Percentiles rank a stretch among this genome's conserved stretches.
Conservation (phyloP, 1,284 basidiomycete genomes). For the Thecaphora thlaspeos region DNA sequence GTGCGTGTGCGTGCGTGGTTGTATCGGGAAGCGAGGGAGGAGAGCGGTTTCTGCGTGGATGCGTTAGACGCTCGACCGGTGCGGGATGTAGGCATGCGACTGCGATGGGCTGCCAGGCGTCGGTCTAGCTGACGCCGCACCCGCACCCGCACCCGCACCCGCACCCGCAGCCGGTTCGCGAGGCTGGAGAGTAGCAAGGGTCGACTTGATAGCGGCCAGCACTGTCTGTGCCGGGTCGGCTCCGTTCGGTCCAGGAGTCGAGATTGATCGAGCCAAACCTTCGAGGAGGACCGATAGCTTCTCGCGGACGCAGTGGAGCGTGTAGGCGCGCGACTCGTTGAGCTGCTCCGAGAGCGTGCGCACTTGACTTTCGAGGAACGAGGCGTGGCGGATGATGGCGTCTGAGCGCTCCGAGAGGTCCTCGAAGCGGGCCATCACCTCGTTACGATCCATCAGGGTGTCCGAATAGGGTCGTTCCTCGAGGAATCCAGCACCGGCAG, state of each 20-base stretch:
- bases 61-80: not conserved
- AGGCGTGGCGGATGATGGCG: slow-evolving; percentile 49
- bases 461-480: slow-evolving; percentile 7
- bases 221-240: slow-evolving; percentile 13
- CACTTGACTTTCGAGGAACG: slow-evolving; percentile 47
- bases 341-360: slow-evolving; percentile 41
- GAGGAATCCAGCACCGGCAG: slow-evolving; percentile 2
- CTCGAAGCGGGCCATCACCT: slow-evolving; percentile 31
- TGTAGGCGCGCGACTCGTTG: slow-evolving; percentile 22
- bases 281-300: slow-evolving; percentile 27
- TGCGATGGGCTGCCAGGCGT: not conserved
- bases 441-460: slow-evolving; percentile 13
- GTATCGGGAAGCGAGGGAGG: too few relatives aligned
- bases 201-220: slow-evolving; percentile 15
- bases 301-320: slow-evolving; percentile 17
- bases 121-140: too few relatives aligned
- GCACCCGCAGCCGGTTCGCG: too few relatives aligned
- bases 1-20: too few relatives aligned
- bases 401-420: slow-evolving; percentile 52
- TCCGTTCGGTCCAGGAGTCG: slow-evolving; percentile 10
- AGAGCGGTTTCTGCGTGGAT: too few relatives aligned
- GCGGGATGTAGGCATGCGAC: not conserved
- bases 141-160: too few relatives aligned
- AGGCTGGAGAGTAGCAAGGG: slow-evolving; percentile 3
- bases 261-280: slow-evolving; percentile 17